Percentiles rank a stretch among this genome's conserved stretches.
Evolutionary conservation across 352 stramenopile genomes (phyloP).

Genomic region (Pythium apleroticum): DNA sequence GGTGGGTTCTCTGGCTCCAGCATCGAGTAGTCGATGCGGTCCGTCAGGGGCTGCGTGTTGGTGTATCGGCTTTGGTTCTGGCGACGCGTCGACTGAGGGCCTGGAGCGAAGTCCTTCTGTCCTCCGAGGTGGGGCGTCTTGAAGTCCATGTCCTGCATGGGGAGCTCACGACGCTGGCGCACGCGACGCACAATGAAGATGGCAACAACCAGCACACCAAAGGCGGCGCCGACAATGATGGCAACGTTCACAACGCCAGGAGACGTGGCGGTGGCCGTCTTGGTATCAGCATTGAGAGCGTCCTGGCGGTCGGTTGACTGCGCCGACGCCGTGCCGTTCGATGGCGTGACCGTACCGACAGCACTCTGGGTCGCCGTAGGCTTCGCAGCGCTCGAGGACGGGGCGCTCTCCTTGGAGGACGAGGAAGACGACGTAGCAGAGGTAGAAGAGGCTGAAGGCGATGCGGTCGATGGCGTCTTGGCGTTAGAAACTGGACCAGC

Average conservation of each 20-base stretch:
- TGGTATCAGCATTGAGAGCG: constrained; percentile 15
- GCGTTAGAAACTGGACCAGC: not conserved
- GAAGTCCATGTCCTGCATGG: constrained; percentile 31
- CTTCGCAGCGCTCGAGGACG: not conserved
- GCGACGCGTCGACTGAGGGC: constrained; percentile 10
- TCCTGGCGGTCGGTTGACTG: constrained; percentile 14
- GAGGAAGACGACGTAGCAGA: constrained; percentile 7
- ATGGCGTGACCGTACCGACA: constrained; percentile 13
- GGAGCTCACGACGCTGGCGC: constrained; percentile 29
- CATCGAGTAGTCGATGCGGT: constrained; percentile 28
- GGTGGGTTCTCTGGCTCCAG: constrained; percentile 14
- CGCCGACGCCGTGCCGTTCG: constrained; percentile 10
- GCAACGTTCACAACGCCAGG: constrained; percentile 41
- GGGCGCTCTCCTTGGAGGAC: not conserved
- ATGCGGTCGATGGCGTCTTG: not conserved
- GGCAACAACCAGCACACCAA: constrained; percentile 45
- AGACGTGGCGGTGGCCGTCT: constrained; percentile 17
- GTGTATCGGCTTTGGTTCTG: constrained; percentile 15
- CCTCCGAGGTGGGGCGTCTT: constrained; percentile 26
- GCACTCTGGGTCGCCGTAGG: not conserved
- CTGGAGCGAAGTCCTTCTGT: constrained; percentile 17
- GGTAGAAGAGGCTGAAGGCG: not conserved
- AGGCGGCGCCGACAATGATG: constrained; percentile 41
- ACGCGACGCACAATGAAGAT: constrained; percentile 50
- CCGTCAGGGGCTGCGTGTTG: constrained; percentile 12